Evolutionary conservation across 768 basidiomycete species (phyloP).

Genomic region (Trametes villosa): DNA sequence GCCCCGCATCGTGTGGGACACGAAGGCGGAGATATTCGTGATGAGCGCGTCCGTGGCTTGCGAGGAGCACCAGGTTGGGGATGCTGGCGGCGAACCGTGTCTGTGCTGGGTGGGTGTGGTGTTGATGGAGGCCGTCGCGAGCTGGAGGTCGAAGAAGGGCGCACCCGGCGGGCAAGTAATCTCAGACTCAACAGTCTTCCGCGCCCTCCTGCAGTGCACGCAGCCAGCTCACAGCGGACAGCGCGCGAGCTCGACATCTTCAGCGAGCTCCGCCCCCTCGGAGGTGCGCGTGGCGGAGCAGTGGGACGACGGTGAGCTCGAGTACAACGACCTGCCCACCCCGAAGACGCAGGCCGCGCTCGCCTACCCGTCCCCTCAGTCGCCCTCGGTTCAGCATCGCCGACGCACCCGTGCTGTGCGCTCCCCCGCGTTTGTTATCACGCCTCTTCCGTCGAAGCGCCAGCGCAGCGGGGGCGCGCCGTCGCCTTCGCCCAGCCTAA

Average conservation of each 20-base stretch:
- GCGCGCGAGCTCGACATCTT: neutral
- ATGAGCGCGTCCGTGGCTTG: neutral
- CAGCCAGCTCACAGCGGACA: neutral
- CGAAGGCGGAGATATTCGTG: constrained; percentile 1
- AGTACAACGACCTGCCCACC: neutral
- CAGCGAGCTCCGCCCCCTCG: neutral
- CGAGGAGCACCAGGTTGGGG: neutral
- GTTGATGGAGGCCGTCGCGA: constrained; percentile 1
- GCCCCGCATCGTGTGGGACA: constrained; percentile 6
- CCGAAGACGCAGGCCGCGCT: neutral
- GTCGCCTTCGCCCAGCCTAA: neutral
- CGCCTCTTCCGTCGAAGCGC: neutral
- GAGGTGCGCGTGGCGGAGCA: neutral
- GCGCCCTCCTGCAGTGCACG: neutral
- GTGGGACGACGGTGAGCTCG: neutral
- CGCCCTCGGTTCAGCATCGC: neutral
- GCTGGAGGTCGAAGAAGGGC: neutral
- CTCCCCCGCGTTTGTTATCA: neutral
- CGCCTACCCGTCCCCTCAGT: neutral
- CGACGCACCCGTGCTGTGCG: neutral
- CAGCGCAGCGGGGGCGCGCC: neutral
- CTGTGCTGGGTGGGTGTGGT: constrained; percentile 9
- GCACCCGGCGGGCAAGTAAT: neutral
- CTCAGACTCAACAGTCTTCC: neutral
- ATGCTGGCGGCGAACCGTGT: neutral